Evolutionary conservation across 495 filamentous ascomycete species (phyloP).

Genomic region (Xylaria curta): DNA sequence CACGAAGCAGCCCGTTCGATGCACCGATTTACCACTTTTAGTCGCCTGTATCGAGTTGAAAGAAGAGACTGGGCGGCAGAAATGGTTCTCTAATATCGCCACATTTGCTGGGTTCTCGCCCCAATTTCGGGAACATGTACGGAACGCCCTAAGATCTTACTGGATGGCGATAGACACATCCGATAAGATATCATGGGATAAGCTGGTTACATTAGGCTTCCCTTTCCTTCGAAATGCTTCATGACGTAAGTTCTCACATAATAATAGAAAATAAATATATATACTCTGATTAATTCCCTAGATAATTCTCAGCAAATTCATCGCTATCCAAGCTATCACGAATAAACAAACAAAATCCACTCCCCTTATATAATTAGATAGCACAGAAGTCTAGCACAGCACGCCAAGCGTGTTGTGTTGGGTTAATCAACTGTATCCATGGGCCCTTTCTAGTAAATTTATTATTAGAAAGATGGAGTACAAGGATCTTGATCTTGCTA

Average conservation of each 20-base stretch:
- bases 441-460: constrained; percentile 57
- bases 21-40: constrained; percentile 32
- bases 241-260: not conserved
- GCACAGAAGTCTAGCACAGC: not conserved
- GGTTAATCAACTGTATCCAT: constrained; percentile 61
- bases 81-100: constrained; percentile 13
- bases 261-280: not conserved
- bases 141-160: constrained; percentile 7
- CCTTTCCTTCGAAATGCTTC: constrained; percentile 1
- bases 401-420: not conserved
- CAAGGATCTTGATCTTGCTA: constrained; percentile 44
- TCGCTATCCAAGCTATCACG: not conserved
- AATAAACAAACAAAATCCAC: not conserved
- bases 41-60: constrained; percentile 34
- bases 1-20: constrained; percentile 33
- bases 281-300: no score
- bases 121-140: constrained; percentile 10
- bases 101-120: constrained; percentile 18
- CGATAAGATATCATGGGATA: constrained; percentile 14
- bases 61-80: constrained; percentile 5
- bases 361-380: not conserved
- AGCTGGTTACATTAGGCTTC: not conserved
- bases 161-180: constrained; percentile 18
- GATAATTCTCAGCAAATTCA: not conserved
- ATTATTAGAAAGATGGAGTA: constrained; percentile 61